These are phyloP conservation scores for Lactifluus pinguis DNA, from an alignment of 768 basidiomycete species.

Conservation along the genomic window DNA sequence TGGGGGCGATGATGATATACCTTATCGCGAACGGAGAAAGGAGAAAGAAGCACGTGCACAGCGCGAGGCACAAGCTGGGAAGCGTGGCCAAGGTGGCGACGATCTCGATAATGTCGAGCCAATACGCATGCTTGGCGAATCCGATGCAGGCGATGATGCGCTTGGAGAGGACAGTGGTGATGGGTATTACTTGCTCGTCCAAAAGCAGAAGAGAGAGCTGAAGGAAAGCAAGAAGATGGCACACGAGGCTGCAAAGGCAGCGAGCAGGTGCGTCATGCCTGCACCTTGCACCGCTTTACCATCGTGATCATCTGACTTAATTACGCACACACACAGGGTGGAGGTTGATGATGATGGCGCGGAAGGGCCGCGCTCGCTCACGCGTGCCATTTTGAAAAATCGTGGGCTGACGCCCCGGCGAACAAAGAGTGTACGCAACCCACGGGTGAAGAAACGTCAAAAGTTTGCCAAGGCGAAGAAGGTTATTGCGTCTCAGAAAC, in stretches of 20 bases:
- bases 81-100: slow-evolving; percentile 47
- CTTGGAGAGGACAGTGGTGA: slow-evolving; percentile 39
- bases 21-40: slow-evolving; percentile 69
- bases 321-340: slow-evolving; percentile 21
- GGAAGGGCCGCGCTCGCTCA: slow-evolving; percentile 78
- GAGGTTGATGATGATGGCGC: slow-evolving; percentile 32
- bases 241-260: slow-evolving; percentile 58
- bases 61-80: slow-evolving; percentile 42
- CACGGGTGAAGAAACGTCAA: slow-evolving; percentile 93
- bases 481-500: slow-evolving; percentile 80
- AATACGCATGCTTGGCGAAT: slow-evolving; percentile 22
- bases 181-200: slow-evolving; percentile 89
- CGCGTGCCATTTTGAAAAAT: slow-evolving; percentile 88
- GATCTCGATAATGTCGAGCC: slow-evolving; percentile 56
- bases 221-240: slow-evolving; percentile 76
- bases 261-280: slow-evolving; percentile 41
- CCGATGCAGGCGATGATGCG: slow-evolving; percentile 31
- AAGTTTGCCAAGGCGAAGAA: slow-evolving; percentile 94
- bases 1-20: slow-evolving; percentile 93
- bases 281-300: neutral
- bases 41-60: slow-evolving; percentile 48
- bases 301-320: neutral
- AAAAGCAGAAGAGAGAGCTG: slow-evolving; percentile 57
- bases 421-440: slow-evolving; percentile 86
- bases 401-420: slow-evolving; percentile 88